These are phyloP conservation scores for Cryomyces antarcticus DNA, from an alignment of 495 filamentous ascomycete species.

Conservation along the genomic window DNA sequence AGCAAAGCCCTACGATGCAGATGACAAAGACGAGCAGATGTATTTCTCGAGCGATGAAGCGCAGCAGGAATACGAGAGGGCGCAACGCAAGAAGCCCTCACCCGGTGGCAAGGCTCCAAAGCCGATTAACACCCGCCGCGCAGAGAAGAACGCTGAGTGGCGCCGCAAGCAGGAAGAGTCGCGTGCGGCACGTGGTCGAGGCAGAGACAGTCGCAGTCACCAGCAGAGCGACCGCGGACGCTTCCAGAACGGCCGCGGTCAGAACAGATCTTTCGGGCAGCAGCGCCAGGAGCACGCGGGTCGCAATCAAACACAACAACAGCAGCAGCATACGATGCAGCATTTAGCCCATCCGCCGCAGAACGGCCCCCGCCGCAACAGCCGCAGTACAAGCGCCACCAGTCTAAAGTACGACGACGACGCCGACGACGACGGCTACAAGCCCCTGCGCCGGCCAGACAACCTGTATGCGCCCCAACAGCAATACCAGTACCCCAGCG, in stretches of 20 bases:
- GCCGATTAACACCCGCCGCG: slow-evolving; percentile 18
- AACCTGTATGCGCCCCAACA: slow-evolving; percentile 4
- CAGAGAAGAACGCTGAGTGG: slow-evolving; percentile 28
- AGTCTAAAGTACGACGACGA: slow-evolving; percentile 11
- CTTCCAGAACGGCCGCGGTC: slow-evolving; percentile 10
- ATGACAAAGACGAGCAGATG: slow-evolving; percentile 80
- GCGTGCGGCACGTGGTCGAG: no score
- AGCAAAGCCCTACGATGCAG: slow-evolving; percentile 75
- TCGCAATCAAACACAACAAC: slow-evolving; percentile 13
- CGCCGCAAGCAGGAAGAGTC: slow-evolving; percentile 12
- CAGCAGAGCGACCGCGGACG: no score
- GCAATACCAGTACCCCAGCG: no score
- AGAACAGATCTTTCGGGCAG: slow-evolving; percentile 11
- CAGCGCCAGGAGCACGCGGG: slow-evolving; percentile 12
- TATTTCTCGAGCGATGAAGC: slow-evolving; percentile 95
- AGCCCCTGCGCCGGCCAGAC: slow-evolving; percentile 11
- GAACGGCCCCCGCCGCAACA: not conserved
- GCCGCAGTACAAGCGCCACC: not conserved
- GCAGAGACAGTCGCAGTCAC: no score
- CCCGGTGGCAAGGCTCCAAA: no score
- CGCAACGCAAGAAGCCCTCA: slow-evolving; percentile 1
- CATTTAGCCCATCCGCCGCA: not conserved
- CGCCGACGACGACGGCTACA: slow-evolving; percentile 12
- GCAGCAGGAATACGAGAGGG: slow-evolving; percentile 58
- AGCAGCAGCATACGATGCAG: slow-evolving; percentile 13